phyloP scores from a whole-genome alignment of 2,329 filamentous ascomycete species.

The Purpureocillium takamizusanense region DNA sequence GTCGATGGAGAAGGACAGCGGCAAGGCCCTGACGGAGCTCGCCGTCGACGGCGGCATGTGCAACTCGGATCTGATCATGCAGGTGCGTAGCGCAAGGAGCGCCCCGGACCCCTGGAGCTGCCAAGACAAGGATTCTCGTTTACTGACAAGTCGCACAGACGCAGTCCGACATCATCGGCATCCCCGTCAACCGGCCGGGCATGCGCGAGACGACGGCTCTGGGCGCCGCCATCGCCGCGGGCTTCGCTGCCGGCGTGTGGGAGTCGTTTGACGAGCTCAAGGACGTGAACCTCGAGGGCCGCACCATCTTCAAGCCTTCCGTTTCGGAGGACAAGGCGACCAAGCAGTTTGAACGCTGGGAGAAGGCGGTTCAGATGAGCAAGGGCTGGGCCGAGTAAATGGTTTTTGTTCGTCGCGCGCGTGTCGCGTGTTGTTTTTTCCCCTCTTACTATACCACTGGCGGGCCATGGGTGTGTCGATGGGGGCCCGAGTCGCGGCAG shows the following conservation, averaged over 20 bases:
- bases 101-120: not conserved
- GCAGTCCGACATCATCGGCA: slow-evolving; percentile 72
- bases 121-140: not conserved
- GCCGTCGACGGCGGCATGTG: slow-evolving; percentile 80
- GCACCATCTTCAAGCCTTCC: slow-evolving; percentile 58
- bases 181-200: slow-evolving; percentile 66
- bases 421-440: not conserved
- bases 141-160: slow-evolving; percentile 35
- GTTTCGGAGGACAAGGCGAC: slow-evolving; percentile 50
- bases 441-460: no score
- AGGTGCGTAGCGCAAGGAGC: slow-evolving; percentile 23
- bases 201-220: slow-evolving; percentile 82
- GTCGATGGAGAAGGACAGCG: slow-evolving; percentile 73
- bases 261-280: slow-evolving; percentile 63
- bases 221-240: slow-evolving; percentile 73
- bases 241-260: slow-evolving; percentile 69
- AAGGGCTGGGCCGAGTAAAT: slow-evolving; percentile 52
- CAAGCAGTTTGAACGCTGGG: slow-evolving; percentile 62
- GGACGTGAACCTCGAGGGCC: slow-evolving; percentile 60
- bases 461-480: no score
- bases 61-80: slow-evolving; percentile 74
- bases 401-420: not conserved
- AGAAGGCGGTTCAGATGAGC: slow-evolving; percentile 71
- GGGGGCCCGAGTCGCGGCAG: no score
- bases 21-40: slow-evolving; percentile 62